Evolutionary conservation across 176 grass and related monocot genomes (phyloP).

Genomic region (Secale cereale): DNA sequence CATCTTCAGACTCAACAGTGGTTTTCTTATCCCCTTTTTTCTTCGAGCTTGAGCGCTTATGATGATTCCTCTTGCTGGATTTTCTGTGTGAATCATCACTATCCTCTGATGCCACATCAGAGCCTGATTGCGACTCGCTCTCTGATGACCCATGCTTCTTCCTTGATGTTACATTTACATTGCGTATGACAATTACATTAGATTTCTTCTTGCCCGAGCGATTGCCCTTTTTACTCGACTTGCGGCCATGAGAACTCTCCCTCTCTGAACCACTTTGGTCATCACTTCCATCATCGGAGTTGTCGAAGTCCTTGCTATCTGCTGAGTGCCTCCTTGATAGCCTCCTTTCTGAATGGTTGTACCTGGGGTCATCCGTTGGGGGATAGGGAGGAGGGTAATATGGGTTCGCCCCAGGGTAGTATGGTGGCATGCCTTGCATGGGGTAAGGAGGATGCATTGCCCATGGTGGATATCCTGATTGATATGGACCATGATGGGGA

Average conservation of each 20-base stretch:
- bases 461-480: conserved; percentile 75
- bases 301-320: conserved; percentile 62
- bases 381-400: conserved; percentile 75
- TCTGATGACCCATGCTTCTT: conserved; percentile 66
- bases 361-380: conserved; percentile 59
- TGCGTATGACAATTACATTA: conserved; percentile 75
- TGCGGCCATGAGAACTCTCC: conserved; percentile 52
- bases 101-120: conserved; percentile 48
- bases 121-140: conserved; percentile 58
- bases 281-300: conserved; percentile 40
- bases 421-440: conserved; percentile 85
- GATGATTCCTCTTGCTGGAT: conserved; percentile 52
- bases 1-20: conserved; percentile 44
- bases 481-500: conserved; percentile 28
- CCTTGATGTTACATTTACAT: conserved; percentile 84
- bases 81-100: conserved; percentile 48
- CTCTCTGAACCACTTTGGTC: conserved; percentile 41
- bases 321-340: conserved; percentile 58
- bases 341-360: conserved; percentile 47
- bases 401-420: conserved; percentile 65
- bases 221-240: conserved; percentile 66
- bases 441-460: conserved; percentile 80
- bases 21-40: conserved; percentile 54
- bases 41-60: conserved; percentile 62
- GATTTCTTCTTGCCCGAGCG: conserved; percentile 72